Evolutionary conservation across 2,329 filamentous ascomycete genomes (phyloP).

Genomic region (Thielaviopsis cerberus): DNA sequence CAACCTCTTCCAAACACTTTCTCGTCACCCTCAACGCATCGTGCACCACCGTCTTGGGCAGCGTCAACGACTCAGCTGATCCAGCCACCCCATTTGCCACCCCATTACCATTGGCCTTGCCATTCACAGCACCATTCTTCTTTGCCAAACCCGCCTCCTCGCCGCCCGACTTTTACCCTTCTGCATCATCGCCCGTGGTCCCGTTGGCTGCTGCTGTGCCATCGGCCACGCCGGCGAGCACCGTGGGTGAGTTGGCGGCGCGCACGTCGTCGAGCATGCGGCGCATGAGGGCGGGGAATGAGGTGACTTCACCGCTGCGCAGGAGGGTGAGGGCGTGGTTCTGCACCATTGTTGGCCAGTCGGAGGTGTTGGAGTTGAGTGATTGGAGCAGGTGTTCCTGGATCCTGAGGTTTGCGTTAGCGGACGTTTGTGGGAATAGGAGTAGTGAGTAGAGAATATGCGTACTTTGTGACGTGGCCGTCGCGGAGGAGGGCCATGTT

Average conservation of each 20-base stretch:
- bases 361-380: conserved; percentile 37
- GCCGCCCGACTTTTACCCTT: too few species aligned
- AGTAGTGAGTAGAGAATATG: background rate
- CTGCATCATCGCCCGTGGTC: too few species aligned
- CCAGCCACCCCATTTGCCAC: conserved; percentile 15
- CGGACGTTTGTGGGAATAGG: background rate
- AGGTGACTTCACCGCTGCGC: conserved; percentile 38
- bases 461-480: conserved; percentile 40
- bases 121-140: conserved; percentile 13
- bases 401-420: conserved; percentile 26
- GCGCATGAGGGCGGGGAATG: conserved; percentile 41
- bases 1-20: conserved; percentile 36
- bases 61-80: conserved; percentile 24
- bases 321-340: conserved; percentile 40
- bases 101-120: conserved; percentile 11
- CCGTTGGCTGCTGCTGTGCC: conserved; percentile 9
- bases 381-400: conserved; percentile 45
- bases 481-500: conserved; percentile 39
- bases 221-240: background rate
- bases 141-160: too few species aligned
- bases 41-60: conserved; percentile 41
- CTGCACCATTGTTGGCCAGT: conserved; percentile 45
- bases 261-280: conserved; percentile 45
- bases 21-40: conserved; percentile 42
- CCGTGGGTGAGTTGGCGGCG: conserved; percentile 23